Evolutionary conservation across 169 alveolate species (phyloP).

Genomic region (Plasmodium billcollinsi): DNA sequence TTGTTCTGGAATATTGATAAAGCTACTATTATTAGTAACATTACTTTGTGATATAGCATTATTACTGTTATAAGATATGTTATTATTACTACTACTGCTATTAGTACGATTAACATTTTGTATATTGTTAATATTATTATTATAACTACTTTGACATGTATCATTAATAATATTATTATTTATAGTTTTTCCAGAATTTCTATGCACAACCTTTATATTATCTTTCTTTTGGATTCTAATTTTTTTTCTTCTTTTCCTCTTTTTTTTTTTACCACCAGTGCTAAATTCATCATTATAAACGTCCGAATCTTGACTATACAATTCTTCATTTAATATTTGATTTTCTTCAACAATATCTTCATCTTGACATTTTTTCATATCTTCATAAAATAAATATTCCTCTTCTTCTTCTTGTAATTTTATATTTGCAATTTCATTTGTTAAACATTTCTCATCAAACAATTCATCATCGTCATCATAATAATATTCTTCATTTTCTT

Average conservation of each 20-base stretch:
- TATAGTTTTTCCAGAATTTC: not conserved
- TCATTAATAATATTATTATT: not conserved
- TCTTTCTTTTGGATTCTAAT: conserved; percentile 5
- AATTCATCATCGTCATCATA: conserved; percentile 44
- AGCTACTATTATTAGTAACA: not conserved
- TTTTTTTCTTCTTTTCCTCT: conserved; percentile 14
- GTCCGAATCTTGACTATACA: conserved; percentile 53
- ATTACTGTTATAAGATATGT: not conserved
- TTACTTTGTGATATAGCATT: not conserved
- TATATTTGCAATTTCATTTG: conserved; percentile 1
- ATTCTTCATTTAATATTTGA: conserved; percentile 47
- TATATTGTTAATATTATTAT: not conserved
- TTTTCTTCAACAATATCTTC: conserved; percentile 75
- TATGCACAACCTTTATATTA: not conserved
- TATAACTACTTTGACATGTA: not conserved
- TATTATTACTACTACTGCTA: not conserved
- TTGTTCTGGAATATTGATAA: not conserved
- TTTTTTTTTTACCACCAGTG: conserved; percentile 22
- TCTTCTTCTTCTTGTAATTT: conserved; percentile 8
- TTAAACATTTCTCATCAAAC: conserved; percentile 14
- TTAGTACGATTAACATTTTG: no score
- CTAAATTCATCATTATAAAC: conserved; percentile 20
- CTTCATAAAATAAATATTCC: conserved; percentile 11
- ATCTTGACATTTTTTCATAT: conserved; percentile 15
- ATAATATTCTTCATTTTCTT: not conserved